Evolutionary conservation across 2,329 filamentous ascomycete species (phyloP), one percentile per base, ranked within the genome.

Genomic region (Pseudocercospora musae): DNA sequence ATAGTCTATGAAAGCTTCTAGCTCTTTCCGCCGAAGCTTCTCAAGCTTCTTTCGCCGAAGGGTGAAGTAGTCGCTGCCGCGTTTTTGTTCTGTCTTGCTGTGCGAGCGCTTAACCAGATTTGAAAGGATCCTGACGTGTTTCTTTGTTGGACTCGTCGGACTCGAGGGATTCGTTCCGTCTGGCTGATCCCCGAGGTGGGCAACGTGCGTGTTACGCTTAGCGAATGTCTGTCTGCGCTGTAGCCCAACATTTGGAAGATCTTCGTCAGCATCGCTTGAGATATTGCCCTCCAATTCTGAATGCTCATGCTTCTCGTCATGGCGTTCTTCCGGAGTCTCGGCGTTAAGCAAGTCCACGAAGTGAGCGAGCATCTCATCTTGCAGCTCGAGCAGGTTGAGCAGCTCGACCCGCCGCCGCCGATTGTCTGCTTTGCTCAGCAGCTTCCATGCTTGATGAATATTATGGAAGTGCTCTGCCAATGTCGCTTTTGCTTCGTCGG

Each of bases 401-500:
- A 72, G 58, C 65, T 74, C 71, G 48, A 70, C 60, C 37, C 66
- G 70, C 46, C 72, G 63, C 42, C 69, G 65, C 50, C 72, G 64
- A 49, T 70, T 69, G 55, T 71, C 68, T n/a, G 68, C 63, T 23
- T 70, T 69, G 56, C 58, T 66, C 29, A 74, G 64, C 21, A 70
- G 48, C 57, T 68, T 66, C 69, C 70, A 75, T 61, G 73, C 73
- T 55, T 71, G 66, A 50, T 73, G 68, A 6, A 75, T 63, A 23
- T 65, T 61, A 37, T 73, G 66, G 59, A 75, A 75, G 23, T 73
- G 70, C 50, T 70, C 70, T 10, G 67, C 55, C 2, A 71, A 60
- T 3, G 66, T 68, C 11, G 60, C 52, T 53, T 68, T 71, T 18
- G 64, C 65, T 53, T 66, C 87, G 91, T 66, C 68, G 53, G 68